Evolutionary conservation across 345 rosid genomes (phyloP).

Genomic region (Camelina neglecta): DNA sequence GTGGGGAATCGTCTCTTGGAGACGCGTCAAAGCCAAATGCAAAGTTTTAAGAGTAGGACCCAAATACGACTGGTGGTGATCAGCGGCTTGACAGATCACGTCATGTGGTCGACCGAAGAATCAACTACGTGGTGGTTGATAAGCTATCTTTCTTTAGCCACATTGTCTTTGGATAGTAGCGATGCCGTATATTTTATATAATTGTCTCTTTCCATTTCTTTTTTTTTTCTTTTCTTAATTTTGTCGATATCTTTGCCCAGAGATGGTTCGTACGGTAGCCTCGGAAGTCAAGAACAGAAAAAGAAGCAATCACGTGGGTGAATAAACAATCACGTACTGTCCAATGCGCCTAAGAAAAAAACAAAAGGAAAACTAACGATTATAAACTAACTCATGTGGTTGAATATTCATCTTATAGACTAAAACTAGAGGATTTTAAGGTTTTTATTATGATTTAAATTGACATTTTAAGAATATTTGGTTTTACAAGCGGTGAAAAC

Average conservation of each 20-base stretch:
- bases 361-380: neutral
- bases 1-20: slow-evolving; percentile 31
- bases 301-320: slow-evolving; percentile 31
- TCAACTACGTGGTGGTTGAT: slow-evolving; percentile 45
- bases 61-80: slow-evolving; percentile 35
- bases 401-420: neutral
- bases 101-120: slow-evolving; percentile 41
- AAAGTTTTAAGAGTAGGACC: slow-evolving; percentile 11
- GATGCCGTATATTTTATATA: slow-evolving; percentile 28
- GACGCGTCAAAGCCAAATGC: slow-evolving; percentile 38
- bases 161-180: slow-evolving; percentile 33
- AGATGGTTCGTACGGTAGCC: slow-evolving; percentile 33
- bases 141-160: slow-evolving; percentile 32
- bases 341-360: neutral
- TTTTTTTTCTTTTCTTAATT: neutral
- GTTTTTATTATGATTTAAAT: neutral
- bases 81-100: slow-evolving; percentile 46
- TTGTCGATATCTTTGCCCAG: neutral
- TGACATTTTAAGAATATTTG: neutral
- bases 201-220: neutral
- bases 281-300: slow-evolving; percentile 21
- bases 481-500: neutral
- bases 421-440: neutral
- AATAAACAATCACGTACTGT: slow-evolving; percentile 24
- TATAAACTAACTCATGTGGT: neutral